Evolutionary conservation across 164 flowering plant species (phyloP), one percentile per base, ranked within the genome.

Genomic region (Stephania cephalantha): DNA sequence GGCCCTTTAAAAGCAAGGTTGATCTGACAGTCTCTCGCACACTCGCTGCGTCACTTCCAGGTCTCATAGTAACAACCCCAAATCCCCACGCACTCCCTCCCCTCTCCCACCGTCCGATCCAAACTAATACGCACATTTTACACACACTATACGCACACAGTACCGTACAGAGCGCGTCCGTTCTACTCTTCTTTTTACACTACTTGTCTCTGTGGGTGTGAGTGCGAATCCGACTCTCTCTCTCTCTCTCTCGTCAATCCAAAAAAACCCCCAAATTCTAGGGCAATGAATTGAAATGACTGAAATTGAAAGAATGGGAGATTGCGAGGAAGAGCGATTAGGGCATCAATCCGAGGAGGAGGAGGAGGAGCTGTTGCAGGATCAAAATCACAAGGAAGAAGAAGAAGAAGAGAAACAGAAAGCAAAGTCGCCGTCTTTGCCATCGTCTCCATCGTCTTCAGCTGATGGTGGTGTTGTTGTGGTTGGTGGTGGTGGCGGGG

Each of bases 261-360:
- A 2, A 2, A 35, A 35, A 35, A 35, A 0, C 42, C 42, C 42
- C 42, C 42, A 35, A 35, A 35, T 35, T 35, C 42, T 35, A 35
- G 42, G 42, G 42, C 42, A 35, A 35, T 35, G 42, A 35, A 35
- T 35, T 35, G 42, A 35, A 35, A 35, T 35, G 42, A 35, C 42
- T 35, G 42, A 35, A 4, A 78, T 77, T 76, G 77, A 68, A 72
- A 80, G 53, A 78, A 85, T 80, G 85, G 83, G 77, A 58, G 70
- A 66, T 48, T 74, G 78, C 79, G 83, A 85, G 77, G 72, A 75
- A 29, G 58, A 35, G 3, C 42, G 35, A 30, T 52, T 74, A 9
- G 69, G 18, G 2, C 53, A 70, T 2, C 46, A 65, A 66, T 11
- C 58, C 11, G 55, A 69, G 74, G 61, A 73, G 50, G 31, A 9